Percentiles rank a stretch among this genome's conserved stretches.
phyloP scores from a whole-genome alignment of 2,329 filamentous ascomycete genomes.

The Amphichorda felina region DNA sequence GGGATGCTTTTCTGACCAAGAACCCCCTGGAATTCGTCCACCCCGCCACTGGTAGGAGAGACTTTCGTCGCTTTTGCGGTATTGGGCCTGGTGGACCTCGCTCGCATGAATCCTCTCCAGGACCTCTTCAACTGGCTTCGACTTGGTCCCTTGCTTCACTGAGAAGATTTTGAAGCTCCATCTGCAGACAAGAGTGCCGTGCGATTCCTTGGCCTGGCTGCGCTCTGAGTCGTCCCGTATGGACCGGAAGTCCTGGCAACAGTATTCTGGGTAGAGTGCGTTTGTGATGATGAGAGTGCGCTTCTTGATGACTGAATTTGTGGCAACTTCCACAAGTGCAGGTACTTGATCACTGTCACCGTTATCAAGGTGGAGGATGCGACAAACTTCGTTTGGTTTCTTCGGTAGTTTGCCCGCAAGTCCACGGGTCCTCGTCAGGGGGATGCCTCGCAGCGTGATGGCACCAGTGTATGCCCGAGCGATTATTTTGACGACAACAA shows the following conservation, averaged over 20 bases:
- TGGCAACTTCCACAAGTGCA: conserved; percentile 26
- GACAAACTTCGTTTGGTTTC: conserved; percentile 30
- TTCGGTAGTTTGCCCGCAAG: conserved; percentile 23
- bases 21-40: conserved; percentile 15
- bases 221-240: conserved; percentile 4
- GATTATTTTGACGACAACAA: conserved; percentile 30
- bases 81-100: conserved; percentile 17
- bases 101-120: conserved; percentile 17
- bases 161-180: conserved; percentile 27
- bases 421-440: conserved; percentile 20
- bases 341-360: conserved; percentile 26
- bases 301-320: conserved; percentile 22
- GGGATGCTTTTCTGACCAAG: conserved; percentile 11
- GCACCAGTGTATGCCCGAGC: conserved; percentile 13
- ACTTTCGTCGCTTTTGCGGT: conserved; percentile 14
- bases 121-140: conserved; percentile 21
- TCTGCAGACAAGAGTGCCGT: conserved; percentile 35
- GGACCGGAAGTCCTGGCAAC: conserved; percentile 11
- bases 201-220: conserved; percentile 9
- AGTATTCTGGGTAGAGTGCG: conserved; percentile 26
- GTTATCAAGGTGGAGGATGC: conserved; percentile 23
- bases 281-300: conserved; percentile 45
- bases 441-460: conserved; percentile 23
- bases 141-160: conserved; percentile 10
- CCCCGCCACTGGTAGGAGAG: conserved; percentile 22